These are phyloP conservation scores for Verbascum thapsus DNA, from an alignment of 257 asterid genomes.

Conservation along the genomic window DNA sequence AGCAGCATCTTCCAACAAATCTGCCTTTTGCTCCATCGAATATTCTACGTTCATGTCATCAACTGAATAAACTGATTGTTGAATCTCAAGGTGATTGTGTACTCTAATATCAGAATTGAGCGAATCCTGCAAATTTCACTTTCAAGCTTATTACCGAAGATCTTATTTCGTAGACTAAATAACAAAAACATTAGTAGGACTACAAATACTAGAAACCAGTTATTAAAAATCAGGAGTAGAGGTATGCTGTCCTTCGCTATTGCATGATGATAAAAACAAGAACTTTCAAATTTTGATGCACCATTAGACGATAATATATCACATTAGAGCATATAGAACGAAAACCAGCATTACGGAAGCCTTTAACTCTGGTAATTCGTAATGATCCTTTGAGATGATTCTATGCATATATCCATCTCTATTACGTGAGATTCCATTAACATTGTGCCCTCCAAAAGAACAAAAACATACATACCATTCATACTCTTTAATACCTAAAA, in stretches of 20 bases:
- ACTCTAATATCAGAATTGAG: conserved; percentile 44
- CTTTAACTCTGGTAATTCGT: conserved; percentile 14
- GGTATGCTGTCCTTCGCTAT: neutral
- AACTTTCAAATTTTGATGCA: conserved; percentile 12
- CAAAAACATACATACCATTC: conserved; percentile 6
- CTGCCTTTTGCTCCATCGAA: conserved; percentile 44
- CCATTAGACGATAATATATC: conserved; percentile 1
- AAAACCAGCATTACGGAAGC: conserved; percentile 14
- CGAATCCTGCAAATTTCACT: conserved; percentile 58
- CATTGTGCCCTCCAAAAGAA: conserved; percentile 16
- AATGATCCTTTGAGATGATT: conserved; percentile 15
- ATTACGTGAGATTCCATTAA: neutral
- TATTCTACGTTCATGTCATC: conserved; percentile 48
- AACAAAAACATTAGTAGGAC: neutral
- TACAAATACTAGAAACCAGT: conserved; percentile 20
- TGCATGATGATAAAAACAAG: conserved; percentile 20
- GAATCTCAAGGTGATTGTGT: conserved; percentile 53
- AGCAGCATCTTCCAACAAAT: conserved; percentile 56
- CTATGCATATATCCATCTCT: conserved; percentile 13
- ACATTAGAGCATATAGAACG: neutral
- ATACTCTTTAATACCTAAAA: conserved; percentile 24
- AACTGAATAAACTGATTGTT: conserved; percentile 60
- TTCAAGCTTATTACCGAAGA: conserved; percentile 15
- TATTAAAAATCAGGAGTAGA: conserved; percentile 22
- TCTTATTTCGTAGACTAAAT: conserved; percentile 6